Evolutionary conservation across 2,329 filamentous ascomycete genomes (phyloP).

Genomic region (Exophiala xenobiotica): DNA sequence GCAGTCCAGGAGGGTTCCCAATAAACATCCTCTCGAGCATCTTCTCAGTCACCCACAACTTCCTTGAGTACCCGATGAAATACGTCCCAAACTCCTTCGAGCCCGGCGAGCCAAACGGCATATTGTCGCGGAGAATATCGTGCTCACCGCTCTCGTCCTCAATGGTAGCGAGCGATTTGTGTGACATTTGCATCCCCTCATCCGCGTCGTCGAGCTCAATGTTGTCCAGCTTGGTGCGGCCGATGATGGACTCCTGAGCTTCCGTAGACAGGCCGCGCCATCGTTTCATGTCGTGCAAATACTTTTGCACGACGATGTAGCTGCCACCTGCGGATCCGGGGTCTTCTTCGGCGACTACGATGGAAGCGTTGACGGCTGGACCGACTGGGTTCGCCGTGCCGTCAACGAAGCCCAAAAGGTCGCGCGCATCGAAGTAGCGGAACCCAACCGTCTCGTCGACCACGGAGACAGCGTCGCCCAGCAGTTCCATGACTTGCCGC

Average conservation of each 20-base stretch:
- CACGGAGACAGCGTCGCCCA: conserved; percentile 50
- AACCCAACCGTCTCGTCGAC: conserved; percentile 58
- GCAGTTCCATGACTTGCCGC: conserved; percentile 51
- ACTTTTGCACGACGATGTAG: conserved; percentile 61
- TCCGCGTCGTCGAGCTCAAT: conserved; percentile 55
- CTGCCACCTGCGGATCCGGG: conserved; percentile 47
- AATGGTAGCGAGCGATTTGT: conserved; percentile 57
- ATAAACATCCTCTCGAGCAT: conserved; percentile 61
- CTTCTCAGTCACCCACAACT: conserved; percentile 58
- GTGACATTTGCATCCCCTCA: conserved; percentile 48
- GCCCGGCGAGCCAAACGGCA: conserved; percentile 59
- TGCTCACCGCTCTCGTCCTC: conserved; percentile 54
- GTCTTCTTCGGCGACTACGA: conserved; percentile 49
- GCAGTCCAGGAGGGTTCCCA: conserved; percentile 53
- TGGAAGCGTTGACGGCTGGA: conserved; percentile 41
- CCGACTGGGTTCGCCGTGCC: conserved; percentile 60
- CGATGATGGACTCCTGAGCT: conserved; percentile 57
- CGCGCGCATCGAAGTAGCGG: conserved; percentile 60
- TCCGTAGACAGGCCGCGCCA: conserved; percentile 52
- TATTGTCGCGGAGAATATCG: conserved; percentile 58
- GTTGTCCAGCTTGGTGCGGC: conserved; percentile 59
- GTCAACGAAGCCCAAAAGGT: conserved; percentile 61
- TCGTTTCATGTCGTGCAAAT: conserved; percentile 52
- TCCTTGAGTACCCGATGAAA: conserved; percentile 56
- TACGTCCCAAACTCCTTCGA: conserved; percentile 57